phyloP scores from a whole-genome alignment of 768 basidiomycete genomes.

The Boletus vermiculosoides region DNA sequence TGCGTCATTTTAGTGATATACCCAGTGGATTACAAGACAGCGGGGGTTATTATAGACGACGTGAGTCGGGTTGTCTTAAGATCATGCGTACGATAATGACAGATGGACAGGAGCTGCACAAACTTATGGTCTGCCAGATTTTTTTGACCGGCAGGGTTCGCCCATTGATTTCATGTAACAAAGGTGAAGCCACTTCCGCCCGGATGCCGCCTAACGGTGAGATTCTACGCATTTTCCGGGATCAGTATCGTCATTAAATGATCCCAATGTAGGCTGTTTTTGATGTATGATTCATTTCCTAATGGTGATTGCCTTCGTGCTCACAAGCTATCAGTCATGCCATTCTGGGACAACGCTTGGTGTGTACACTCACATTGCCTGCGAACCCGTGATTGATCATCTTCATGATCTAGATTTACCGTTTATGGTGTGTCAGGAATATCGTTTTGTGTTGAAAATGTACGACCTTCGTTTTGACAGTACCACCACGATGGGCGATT shows the following conservation, averaged over 20 bases:
- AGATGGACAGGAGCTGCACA: conserved; percentile 38
- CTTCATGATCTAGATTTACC: conserved; percentile 21
- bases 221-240: conserved; percentile 1
- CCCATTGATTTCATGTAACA: conserved; percentile 1
- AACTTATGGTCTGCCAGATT: conserved; percentile 36
- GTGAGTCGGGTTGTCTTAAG: conserved; percentile 36
- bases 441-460: neutral
- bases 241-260: neutral
- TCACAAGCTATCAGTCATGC: conserved; percentile 35
- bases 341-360: conserved; percentile 52
- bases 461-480: conserved; percentile 29
- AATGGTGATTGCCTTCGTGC: neutral
- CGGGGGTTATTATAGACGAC: conserved; percentile 79
- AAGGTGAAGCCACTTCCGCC: conserved; percentile 54
- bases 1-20: conserved; percentile 62
- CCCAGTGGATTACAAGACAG: conserved; percentile 78
- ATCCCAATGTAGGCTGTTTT: conserved; percentile 38
- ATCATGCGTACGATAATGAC: neutral
- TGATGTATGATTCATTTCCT: conserved; percentile 39
- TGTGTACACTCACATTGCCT: conserved; percentile 5
- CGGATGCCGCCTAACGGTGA: conserved; percentile 64
- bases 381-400: neutral
- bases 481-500: conserved; percentile 60
- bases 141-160: neutral
- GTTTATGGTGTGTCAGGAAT: conserved; percentile 24